These are phyloP conservation scores for Hyaloperonospora brassicae DNA, from an alignment of 352 stramenopile genomes.

Conservation along the genomic window DNA sequence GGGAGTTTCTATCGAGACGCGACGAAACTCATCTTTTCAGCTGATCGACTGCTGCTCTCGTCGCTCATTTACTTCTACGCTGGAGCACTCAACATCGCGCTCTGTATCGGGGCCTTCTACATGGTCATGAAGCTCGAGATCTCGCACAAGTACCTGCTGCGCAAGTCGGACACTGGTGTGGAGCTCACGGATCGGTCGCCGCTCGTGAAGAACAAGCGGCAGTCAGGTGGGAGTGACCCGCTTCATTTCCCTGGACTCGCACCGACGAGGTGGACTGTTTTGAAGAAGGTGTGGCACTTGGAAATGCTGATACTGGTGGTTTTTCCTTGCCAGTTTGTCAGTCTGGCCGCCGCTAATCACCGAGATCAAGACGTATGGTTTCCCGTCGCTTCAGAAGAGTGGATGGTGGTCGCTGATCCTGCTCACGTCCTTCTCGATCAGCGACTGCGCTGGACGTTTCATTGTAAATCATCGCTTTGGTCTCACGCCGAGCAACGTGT, in stretches of 20 bases:
- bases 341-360: slow-evolving; percentile 80
- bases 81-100: slow-evolving; percentile 61
- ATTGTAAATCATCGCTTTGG: slow-evolving; percentile 58
- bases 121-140: slow-evolving; percentile 48
- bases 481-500: slow-evolving; percentile 58
- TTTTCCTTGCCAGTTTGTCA: slow-evolving; percentile 59
- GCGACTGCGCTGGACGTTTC: slow-evolving; percentile 64
- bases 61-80: slow-evolving; percentile 83
- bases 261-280: slow-evolving; percentile 58
- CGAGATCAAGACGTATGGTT: slow-evolving; percentile 76
- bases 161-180: slow-evolving; percentile 29
- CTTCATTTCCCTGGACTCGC: slow-evolving; percentile 10
- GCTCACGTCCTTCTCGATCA: slow-evolving; percentile 68
- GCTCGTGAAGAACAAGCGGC: slow-evolving; percentile 27
- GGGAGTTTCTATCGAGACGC: slow-evolving; percentile 74
- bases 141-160: slow-evolving; percentile 43
- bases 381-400: slow-evolving; percentile 52
- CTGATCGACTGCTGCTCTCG: slow-evolving; percentile 46
- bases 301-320: slow-evolving; percentile 62
- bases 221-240: slow-evolving; percentile 19
- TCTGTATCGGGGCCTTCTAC: slow-evolving; percentile 74
- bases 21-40: slow-evolving; percentile 73
- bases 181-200: slow-evolving; percentile 52
- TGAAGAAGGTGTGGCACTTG: slow-evolving; percentile 56
- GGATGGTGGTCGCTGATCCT: slow-evolving; percentile 80